Conservation (phyloP, 257 asterid genomes). For the Verbena officinalis region DNA sequence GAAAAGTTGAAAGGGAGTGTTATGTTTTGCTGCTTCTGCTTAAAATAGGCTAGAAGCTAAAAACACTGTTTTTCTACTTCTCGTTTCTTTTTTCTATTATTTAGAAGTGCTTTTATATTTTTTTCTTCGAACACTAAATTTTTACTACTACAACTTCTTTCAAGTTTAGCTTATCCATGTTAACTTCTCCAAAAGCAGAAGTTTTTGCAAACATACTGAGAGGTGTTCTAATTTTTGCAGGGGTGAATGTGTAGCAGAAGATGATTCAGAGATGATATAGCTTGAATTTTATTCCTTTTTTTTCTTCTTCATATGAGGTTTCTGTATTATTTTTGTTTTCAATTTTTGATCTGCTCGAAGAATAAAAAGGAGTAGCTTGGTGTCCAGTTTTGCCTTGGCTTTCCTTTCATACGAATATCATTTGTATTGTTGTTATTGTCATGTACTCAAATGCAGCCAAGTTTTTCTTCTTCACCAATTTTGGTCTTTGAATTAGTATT, state of each 20-base stretch:
- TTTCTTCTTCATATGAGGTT: conserved; percentile 12
- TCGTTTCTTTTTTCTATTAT: too few relatives aligned
- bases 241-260: conserved; percentile 1
- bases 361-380: conserved; percentile 23
- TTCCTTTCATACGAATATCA: conserved; percentile 1
- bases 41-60: too few relatives aligned
- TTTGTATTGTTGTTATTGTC: conserved; percentile 19
- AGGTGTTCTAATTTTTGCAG: conserved; percentile 18
- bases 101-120: too few relatives aligned
- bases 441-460: conserved; percentile 16
- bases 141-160: too few relatives aligned
- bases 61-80: too few relatives aligned
- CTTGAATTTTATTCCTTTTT: background rate
- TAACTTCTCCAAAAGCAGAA: too few relatives aligned
- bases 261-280: conserved; percentile 19
- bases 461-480: background rate
- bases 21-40: too few relatives aligned
- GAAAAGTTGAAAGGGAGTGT: too few relatives aligned
- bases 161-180: too few relatives aligned
- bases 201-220: too few relatives aligned
- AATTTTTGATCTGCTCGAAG: conserved; percentile 26
- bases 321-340: conserved; percentile 28
- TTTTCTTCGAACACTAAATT: too few relatives aligned
- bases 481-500: background rate
- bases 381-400: conserved; percentile 19